phyloP scores from a whole-genome alignment of 2,329 filamentous ascomycete genomes.

The Cladosporium sp. region DNA sequence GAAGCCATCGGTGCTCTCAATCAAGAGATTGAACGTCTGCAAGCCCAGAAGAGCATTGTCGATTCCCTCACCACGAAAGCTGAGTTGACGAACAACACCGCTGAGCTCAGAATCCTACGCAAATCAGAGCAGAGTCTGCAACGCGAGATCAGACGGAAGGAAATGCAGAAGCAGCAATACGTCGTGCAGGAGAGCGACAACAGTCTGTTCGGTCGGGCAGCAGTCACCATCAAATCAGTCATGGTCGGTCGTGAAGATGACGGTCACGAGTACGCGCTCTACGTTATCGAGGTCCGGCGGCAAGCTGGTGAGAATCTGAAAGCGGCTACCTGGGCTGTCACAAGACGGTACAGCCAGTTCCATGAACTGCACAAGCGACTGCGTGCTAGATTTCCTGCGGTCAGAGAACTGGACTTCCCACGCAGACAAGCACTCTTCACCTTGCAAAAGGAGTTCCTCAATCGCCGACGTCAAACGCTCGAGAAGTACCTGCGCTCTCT shows the following conservation, averaged over 20 bases:
- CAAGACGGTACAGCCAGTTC: constrained; percentile 94
- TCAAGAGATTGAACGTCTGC: constrained; percentile 84
- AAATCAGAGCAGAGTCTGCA: constrained; percentile 94
- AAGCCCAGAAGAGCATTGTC: constrained; percentile 84
- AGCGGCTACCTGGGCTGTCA: constrained; percentile 89
- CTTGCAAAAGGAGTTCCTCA: constrained; percentile 90
- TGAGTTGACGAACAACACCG: constrained; percentile 93
- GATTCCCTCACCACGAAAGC: constrained; percentile 91
- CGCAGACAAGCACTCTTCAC: constrained; percentile 92
- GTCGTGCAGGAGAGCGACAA: constrained; percentile 98
- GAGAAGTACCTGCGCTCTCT: constrained; percentile 76
- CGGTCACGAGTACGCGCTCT: constrained; percentile 89
- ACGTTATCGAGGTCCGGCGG: constrained; percentile 86
- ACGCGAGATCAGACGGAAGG: constrained; percentile 88
- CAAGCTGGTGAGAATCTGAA: constrained; percentile 94
- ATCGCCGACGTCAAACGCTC: constrained; percentile 79
- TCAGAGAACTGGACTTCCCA: constrained; percentile 88
- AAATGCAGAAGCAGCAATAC: constrained; percentile 94
- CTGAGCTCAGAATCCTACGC: constrained; percentile 84
- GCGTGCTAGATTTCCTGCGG: constrained; percentile 79
- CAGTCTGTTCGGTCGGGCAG: constrained; percentile 88
- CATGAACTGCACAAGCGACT: constrained; percentile 91
- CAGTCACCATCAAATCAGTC: constrained; percentile 85
- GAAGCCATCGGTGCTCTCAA: constrained; percentile 90
- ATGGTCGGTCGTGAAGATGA: constrained; percentile 91